Evolutionary conservation across 2,329 filamentous ascomycete species (phyloP), one percentile per base, ranked within the genome.

Genomic region (Aspergillus amoenus): DNA sequence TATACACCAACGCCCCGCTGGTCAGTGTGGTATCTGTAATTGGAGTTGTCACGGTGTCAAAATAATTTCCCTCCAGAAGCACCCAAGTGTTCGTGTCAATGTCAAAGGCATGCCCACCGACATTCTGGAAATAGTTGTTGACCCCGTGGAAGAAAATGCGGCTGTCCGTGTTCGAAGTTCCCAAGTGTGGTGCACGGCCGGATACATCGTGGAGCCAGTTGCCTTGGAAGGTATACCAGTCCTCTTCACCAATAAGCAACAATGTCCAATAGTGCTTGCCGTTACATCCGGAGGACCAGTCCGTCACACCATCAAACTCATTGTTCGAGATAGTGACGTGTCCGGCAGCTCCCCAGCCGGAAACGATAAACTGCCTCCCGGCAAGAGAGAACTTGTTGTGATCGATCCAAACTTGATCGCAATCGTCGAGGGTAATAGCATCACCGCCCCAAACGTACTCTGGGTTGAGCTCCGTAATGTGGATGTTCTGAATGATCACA

Each of bases 111-210:
- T 86, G 84, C 43, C 80, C 80, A 18, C 72, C 69, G 69, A 80
- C 82, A 66, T 80, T 76, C 66, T 82, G 77, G 74, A 78, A 85
- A 78, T 82, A 85, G 78, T 86, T 86, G 79, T 86, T 86, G 68
- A 64, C 60, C 34, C 32, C 55, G 24, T 56, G 54, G 34, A 51
- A 56, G 41, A 56, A 51, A n/a, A 56, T 52, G 15, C 37, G 32
- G n/a, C 30, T 46, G 22, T 52, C 17, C 18, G 53, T 56, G 21
- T 51, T 9, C 9, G 24, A 18, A 12, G 53, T 56, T 5, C 53
- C 53, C 27, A 56, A 7, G 17, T 56, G 53, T 9, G 53, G 53
- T n/a, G 53, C 53, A 15, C 53, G 24, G 17, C 53, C 53, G 6
- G 53, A 56, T 13, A 56, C 53, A 30, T 56, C 53, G 76, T 84